Evolutionary conservation across 225 moss, liverwort and hornwort species (phyloP), one percentile per base, ranked within the genome.

Genomic region (Takakia lepidozioides): DNA sequence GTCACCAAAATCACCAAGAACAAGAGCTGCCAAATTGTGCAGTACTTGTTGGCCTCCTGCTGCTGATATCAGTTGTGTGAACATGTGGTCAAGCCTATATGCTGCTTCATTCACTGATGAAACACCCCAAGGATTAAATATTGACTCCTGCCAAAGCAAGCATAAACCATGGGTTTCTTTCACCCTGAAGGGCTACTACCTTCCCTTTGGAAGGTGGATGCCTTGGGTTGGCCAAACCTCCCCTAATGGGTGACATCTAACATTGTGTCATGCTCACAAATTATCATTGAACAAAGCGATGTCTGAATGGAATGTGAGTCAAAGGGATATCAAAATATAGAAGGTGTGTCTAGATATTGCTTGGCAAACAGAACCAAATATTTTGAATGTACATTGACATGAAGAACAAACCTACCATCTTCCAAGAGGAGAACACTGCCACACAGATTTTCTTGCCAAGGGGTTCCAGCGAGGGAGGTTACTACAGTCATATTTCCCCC

Each of bases 31-130:
- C 42, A 66, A 25, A 26, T 38, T 60, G 17, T 57, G 28, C 24
- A 67, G 30, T 30, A 56, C 58, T 14, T 32, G 26, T 38, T 20
- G 38, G 34, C 62, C 48, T 43, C 58, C 62, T 27, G 15, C 34
- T 18, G 62, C 35, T 37, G 58, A 61, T 24, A 50, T 42, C 5
- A 73, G 56, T 28, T 73, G 72, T 28, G 58, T 67, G 58, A 62
- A 44, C 72, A 73, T 73, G 38, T 67, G 67, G 46, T 73, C 72
- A 34, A 67, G 29, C 15, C 40, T 43, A 36, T 73, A 73, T 9
- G 58, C 4, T 35, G 26, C 53, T 35, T 67, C 67, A 23, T 58
- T 36, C 3, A 73, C 72, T 67, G 56, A n/a, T n/a, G 34, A 62
- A 32, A 1, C 27, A 40, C 27, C 23, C 37, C 47, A 59, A 46